Evolutionary conservation across 2,329 filamentous ascomycete species (phyloP).

Genomic region (Pseudodiploospora longispora): DNA sequence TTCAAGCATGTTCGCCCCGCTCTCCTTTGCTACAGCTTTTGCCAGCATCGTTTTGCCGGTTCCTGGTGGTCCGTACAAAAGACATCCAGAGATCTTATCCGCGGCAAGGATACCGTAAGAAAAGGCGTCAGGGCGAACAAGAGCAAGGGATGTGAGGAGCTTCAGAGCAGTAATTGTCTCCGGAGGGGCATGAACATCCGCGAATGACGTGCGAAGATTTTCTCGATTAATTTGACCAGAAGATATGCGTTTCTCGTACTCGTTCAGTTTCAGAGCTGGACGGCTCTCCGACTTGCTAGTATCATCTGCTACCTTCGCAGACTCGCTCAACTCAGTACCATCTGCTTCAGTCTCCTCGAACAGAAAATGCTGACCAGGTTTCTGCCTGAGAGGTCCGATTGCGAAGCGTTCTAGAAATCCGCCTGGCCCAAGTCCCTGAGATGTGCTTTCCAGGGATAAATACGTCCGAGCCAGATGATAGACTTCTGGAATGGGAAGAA

Average conservation of each 20-base stretch:
- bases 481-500: constrained; percentile 31
- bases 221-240: constrained; percentile 73
- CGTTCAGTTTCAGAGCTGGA: constrained; percentile 46
- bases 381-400: constrained; percentile 25
- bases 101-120: constrained; percentile 86
- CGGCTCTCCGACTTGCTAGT: constrained; percentile 17
- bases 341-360: constrained; percentile 20
- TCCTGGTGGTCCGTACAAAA: constrained; percentile 82
- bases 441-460: constrained; percentile 16
- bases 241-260: constrained; percentile 76
- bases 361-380: constrained; percentile 21
- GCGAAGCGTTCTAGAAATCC: constrained; percentile 23
- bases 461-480: constrained; percentile 29
- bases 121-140: constrained; percentile 89
- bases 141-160: constrained; percentile 77
- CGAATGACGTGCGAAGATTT: constrained; percentile 79
- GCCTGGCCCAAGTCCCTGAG: constrained; percentile 13
- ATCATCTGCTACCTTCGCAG: constrained; percentile 22
- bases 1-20: constrained; percentile 69
- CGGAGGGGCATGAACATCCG: constrained; percentile 71
- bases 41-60: constrained; percentile 66
- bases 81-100: constrained; percentile 82
- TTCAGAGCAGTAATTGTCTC: constrained; percentile 84
- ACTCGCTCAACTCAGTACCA: constrained; percentile 15
- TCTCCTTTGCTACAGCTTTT: constrained; percentile 61